Base-by-base conservation (phyloP, 176 grass and related monocot species). In the Guadua angustifolia region DNA sequence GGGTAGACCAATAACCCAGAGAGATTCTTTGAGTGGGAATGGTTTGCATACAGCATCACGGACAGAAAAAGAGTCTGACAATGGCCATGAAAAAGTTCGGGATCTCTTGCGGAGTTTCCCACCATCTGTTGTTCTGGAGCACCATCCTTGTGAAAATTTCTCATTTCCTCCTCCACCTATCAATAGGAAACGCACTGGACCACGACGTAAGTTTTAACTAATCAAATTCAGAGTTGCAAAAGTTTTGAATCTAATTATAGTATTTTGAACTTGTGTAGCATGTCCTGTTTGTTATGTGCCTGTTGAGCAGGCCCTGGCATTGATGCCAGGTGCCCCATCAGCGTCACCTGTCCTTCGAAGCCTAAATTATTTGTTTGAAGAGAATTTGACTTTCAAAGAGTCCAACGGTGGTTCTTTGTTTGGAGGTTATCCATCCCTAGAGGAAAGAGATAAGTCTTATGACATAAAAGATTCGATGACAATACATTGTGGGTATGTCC, bases 71-170 rank as follows among this genome's bases (percentile, higher is more conserved):
- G 71, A 78, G 32, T 77, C 76, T 8, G 45, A 74, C 50, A 81
- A 15, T 26, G 44, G 83, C 56, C 88, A 91, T 42, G 49, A 49
- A 68, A 89, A 87, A 51, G 42, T 87, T 75, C 61, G 18, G 74
- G 74, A 5, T 69, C 42, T 36, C 70, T 63, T 67, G 6, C 9
- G 4, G 51, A 84, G 44, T 69, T 80, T 90, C 44, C 89, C 89
- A 44, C 89, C 89, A 63, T 61, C 84, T 75, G 64, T 83, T 69
- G 33, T 74, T 80, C 64, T 92, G 62, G 79, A 82, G 59, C 86
- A 83, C 36, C 93, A 99, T 92, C 91, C 97, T 84, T 99, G 97
- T 89, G 91, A 89, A 86, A 96, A 87, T 83, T 96, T 99, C 78
- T 90, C 93, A 79, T 92, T 88, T 86, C 77, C 90, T 77, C 86